These are phyloP conservation scores for Aspergillus taichungensis DNA, from an alignment of 495 filamentous ascomycete species.

Conservation along the genomic window DNA sequence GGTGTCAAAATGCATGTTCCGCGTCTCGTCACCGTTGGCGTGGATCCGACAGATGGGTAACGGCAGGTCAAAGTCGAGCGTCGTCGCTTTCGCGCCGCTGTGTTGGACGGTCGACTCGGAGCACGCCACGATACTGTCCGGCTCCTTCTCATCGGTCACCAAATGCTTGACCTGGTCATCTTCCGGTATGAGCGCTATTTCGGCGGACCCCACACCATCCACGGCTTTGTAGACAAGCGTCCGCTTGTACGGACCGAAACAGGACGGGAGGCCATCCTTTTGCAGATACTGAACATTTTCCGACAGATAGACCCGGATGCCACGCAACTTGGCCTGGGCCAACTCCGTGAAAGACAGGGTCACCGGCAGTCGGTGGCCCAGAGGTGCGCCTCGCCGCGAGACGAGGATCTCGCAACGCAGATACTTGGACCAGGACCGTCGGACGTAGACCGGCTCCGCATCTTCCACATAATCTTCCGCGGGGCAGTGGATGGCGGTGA, in stretches of 20 bases:
- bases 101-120: not conserved
- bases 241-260: conserved; percentile 6
- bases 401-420: conserved; percentile 6
- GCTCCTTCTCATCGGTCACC: not conserved
- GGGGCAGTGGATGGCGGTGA: conserved; percentile 5
- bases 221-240: conserved; percentile 3
- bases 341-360: conserved; percentile 3
- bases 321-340: conserved; percentile 3
- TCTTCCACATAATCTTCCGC: conserved; percentile 9
- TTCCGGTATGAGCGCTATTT: not conserved
- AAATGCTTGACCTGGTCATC: not conserved
- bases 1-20: conserved; percentile 9
- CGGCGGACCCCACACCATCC: not conserved
- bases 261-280: conserved; percentile 3
- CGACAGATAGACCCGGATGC: conserved; percentile 5
- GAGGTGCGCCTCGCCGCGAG: conserved; percentile 8
- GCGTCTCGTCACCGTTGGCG: not conserved
- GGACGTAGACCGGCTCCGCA: conserved; percentile 9
- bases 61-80: conserved; percentile 1
- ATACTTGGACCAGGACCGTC: conserved; percentile 5
- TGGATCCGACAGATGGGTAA: conserved; percentile 6
- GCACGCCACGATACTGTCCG: not conserved
- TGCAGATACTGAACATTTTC: conserved; percentile 8
- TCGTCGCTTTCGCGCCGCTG: not conserved
- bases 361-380: conserved; percentile 4